A percentile compares a stretch with the other conserved stretches of the same genome.
Evolutionary conservation across 306 rosid genomes (phyloP).

Genomic region (Casuarina cunninghamiana): DNA sequence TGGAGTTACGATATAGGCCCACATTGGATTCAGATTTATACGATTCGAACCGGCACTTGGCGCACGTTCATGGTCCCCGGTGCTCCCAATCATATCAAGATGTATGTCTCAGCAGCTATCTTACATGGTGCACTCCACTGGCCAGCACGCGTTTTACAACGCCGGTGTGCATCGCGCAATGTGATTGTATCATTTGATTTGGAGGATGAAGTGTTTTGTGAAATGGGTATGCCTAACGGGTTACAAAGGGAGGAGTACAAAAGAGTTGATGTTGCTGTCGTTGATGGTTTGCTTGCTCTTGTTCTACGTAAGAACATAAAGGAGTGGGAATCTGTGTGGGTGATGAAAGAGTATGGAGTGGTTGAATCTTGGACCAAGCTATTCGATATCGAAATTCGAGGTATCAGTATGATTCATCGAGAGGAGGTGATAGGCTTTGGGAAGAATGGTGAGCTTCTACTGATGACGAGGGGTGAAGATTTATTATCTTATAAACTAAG

Average conservation of each 20-base stretch:
- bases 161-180: background rate
- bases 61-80: background rate
- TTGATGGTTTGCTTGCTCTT: conserved; percentile 3
- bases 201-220: background rate
- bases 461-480: background rate
- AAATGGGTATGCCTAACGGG: background rate
- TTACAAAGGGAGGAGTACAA: background rate
- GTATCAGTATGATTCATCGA: background rate
- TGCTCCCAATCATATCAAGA: too few relatives aligned
- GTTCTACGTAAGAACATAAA: background rate
- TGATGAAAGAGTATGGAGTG: background rate
- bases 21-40: too few relatives aligned
- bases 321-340: background rate
- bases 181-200: background rate
- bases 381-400: background rate
- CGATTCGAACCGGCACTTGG: background rate
- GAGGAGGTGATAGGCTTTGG: background rate
- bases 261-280: background rate
- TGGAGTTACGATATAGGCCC: too few relatives aligned
- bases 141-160: background rate
- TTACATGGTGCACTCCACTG: too few relatives aligned
- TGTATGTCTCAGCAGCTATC: too few relatives aligned
- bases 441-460: background rate
- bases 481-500: background rate
- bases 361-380: background rate